Evolutionary conservation across 768 basidiomycete genomes (phyloP).

Genomic region (Pholiota microspora): DNA sequence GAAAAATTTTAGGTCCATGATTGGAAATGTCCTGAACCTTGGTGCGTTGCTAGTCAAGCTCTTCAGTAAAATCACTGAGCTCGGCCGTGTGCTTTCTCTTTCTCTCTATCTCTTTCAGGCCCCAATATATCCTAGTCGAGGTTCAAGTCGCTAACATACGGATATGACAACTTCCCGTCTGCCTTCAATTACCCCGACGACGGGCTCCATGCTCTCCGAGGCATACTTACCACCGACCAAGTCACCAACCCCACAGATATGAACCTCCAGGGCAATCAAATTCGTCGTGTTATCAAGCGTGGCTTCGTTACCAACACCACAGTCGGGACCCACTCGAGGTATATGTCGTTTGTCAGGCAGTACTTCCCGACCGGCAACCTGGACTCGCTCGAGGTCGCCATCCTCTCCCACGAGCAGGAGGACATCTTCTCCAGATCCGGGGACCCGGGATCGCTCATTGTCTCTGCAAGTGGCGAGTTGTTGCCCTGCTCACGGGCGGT

Average conservation of each 20-base stretch:
- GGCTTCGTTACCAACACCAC: slow-evolving; percentile 36
- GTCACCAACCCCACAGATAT: slow-evolving; percentile 26
- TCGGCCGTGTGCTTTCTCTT: slow-evolving; percentile 15
- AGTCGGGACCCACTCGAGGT: slow-evolving; percentile 31
- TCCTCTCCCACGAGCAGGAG: slow-evolving; percentile 25
- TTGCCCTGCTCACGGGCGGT: slow-evolving; percentile 23
- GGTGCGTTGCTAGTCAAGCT: slow-evolving; percentile 31
- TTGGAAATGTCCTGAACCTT: slow-evolving; percentile 32
- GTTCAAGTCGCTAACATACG: slow-evolving; percentile 20
- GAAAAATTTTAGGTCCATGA: slow-evolving; percentile 30
- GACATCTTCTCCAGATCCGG: slow-evolving; percentile 30
- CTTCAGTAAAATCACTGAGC: slow-evolving; percentile 21
- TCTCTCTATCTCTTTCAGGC: slow-evolving; percentile 19
- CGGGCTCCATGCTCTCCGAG: slow-evolving; percentile 28
- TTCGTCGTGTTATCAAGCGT: slow-evolving; percentile 34
- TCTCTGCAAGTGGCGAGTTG: slow-evolving; percentile 28
- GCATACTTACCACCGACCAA: slow-evolving; percentile 28
- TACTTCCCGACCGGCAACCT: slow-evolving; percentile 19
- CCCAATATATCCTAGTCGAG: slow-evolving; percentile 20
- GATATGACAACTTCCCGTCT: slow-evolving; percentile 11
- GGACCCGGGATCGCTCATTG: slow-evolving; percentile 37
- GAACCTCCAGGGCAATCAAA: slow-evolving; percentile 16
- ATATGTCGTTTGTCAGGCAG: slow-evolving; percentile 30
- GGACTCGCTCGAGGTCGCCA: slow-evolving; percentile 25
- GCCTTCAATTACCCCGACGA: slow-evolving; percentile 30